These are phyloP conservation scores for Termitomyces sp. DNA, from an alignment of 768 basidiomycete species.

Conservation along the genomic window DNA sequence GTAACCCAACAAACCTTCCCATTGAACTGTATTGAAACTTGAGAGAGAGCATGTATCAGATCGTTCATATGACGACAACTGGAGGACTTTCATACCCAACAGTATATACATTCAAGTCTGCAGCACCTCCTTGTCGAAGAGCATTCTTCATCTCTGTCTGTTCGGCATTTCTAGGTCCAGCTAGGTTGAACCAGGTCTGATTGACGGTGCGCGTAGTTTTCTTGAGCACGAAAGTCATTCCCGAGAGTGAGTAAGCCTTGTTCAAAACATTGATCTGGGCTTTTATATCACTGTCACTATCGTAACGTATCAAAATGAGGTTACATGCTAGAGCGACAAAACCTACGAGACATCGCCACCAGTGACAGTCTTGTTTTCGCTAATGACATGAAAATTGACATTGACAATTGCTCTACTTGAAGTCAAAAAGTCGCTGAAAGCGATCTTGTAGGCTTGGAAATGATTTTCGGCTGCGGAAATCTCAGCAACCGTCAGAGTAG, in stretches of 20 bases:
- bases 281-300: conserved; percentile 6
- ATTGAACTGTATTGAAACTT: not conserved
- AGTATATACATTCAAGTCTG: conserved; percentile 45
- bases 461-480: conserved; percentile 13
- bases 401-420: conserved; percentile 11
- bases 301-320: conserved; percentile 30
- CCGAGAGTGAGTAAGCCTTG: conserved; percentile 28
- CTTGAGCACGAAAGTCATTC: conserved; percentile 35
- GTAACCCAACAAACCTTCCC: conserved; percentile 45
- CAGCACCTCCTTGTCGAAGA: conserved; percentile 34
- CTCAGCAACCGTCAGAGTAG: not conserved
- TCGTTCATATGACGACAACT: not conserved
- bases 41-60: not conserved
- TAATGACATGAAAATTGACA: conserved; percentile 28
- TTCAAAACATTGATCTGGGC: conserved; percentile 34
- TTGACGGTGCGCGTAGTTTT: conserved; percentile 39
- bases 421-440: not conserved
- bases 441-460: conserved; percentile 12
- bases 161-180: conserved; percentile 24
- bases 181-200: conserved; percentile 46
- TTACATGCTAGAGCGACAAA: not conserved
- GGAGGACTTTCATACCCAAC: conserved; percentile 32
- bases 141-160: conserved; percentile 45
- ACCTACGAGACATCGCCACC: conserved; percentile 40
- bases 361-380: conserved; percentile 19